These are phyloP conservation scores for Panicum miliaceum DNA, from an alignment of 176 grass and related monocot genomes.

Conservation along the genomic window DNA sequence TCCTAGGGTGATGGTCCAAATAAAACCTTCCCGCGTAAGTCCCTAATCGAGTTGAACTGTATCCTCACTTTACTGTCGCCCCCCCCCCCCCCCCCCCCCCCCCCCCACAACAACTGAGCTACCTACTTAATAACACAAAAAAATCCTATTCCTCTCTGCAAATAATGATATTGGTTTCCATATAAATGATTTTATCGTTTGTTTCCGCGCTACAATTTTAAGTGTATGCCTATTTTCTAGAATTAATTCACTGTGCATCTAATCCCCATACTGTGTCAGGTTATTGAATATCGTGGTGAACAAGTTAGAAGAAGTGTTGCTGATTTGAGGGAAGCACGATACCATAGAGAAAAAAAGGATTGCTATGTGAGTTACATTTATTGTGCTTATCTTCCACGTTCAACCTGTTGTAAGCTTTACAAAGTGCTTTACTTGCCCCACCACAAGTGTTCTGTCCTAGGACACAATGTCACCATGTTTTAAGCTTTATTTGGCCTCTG, in stretches of 20 bases:
- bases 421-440: neutral
- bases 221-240: conserved; percentile 30
- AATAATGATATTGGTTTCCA: neutral
- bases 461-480: neutral
- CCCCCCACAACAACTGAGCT: too few species aligned
- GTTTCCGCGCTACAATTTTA: neutral
- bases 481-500: neutral
- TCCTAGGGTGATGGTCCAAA: neutral
- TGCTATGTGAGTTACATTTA: conserved; percentile 78
- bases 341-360: conserved; percentile 80
- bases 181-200: conserved; percentile 16
- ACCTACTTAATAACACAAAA: neutral
- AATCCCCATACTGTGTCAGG: conserved; percentile 46
- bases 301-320: conserved; percentile 83
- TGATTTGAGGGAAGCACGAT: conserved; percentile 87
- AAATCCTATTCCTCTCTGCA: neutral
- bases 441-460: neutral
- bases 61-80: neutral
- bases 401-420: neutral
- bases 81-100: neutral
- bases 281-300: conserved; percentile 94
- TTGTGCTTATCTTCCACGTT: conserved; percentile 13
- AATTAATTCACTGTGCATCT: neutral
- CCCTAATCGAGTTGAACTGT: neutral
- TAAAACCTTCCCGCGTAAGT: neutral